phyloP scores from a whole-genome alignment of 805 yeast genomes.

The Metschnikowia baotianmanensis region DNA sequence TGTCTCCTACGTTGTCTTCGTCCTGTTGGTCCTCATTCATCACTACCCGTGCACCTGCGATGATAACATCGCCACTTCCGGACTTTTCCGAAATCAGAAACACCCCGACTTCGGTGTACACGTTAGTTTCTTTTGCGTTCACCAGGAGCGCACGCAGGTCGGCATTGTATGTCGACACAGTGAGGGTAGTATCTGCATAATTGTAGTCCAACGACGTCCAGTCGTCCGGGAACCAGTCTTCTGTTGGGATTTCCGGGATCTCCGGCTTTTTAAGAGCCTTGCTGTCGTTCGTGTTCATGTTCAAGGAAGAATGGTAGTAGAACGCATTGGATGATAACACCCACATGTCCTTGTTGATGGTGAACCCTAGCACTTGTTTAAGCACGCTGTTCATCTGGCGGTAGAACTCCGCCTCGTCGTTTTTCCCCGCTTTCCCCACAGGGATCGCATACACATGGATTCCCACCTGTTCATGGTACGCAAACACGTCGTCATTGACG shows the following conservation, averaged over 20 bases:
- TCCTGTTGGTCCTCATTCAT: conserved; percentile 20
- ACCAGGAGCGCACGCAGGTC: conserved; percentile 1
- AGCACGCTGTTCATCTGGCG: conserved; percentile 16
- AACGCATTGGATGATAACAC: conserved; percentile 29
- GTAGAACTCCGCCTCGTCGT: conserved; percentile 21
- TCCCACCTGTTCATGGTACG: conserved; percentile 26
- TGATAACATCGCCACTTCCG: conserved; percentile 33
- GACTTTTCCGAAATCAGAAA: conserved; percentile 31
- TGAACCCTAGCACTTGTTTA: conserved; percentile 19
- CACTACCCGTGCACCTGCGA: conserved; percentile 35
- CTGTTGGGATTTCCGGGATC: background rate
- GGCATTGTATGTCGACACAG: conserved; percentile 7
- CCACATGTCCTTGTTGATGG: conserved; percentile 22
- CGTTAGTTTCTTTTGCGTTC: background rate
- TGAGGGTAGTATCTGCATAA: conserved; percentile 3
- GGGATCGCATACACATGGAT: conserved; percentile 34
- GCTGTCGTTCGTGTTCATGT: too few species aligned
- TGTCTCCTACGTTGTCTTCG: too few species aligned
- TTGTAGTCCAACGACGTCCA: conserved; percentile 17
- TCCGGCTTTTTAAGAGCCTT: too few species aligned
- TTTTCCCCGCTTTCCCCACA: too few species aligned
- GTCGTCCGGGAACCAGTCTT: background rate
- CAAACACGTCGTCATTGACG: conserved; percentile 19
- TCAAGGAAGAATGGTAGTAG: conserved; percentile 21
- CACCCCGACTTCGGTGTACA: conserved; percentile 37